Base-by-base conservation (phyloP, 768 basidiomycete species). In the Russula lepida region DNA sequence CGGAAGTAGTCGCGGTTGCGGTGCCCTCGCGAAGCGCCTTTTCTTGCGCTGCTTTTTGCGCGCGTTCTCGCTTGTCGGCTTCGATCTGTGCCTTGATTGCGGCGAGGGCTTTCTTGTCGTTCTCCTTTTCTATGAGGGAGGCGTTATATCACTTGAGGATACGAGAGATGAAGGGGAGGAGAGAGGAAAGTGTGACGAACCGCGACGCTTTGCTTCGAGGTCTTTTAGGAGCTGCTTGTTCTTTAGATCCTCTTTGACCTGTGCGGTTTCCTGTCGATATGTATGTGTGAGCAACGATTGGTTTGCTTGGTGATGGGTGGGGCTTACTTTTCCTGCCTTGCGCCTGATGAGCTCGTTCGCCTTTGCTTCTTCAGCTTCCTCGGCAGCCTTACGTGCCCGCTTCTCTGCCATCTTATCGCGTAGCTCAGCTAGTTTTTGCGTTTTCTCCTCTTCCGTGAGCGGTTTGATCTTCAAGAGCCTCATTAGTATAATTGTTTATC, bases 61-160 rank as follows among this genome's bases (percentile, higher is more conserved):
- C 92, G 21, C 95, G 84, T 9, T 83, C 86, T 55, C 83, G 82
- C 75, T 94, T 98, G 77, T 97, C 95, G 0, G 86, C 90, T 73
- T 95, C 94, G 66, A 98, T 97, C 71, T 97, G 94, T 0, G 89
- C 91, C 70, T 92, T 93, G 69, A 98, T 78, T 0, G 89, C 89
- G 3, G 90, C 91, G 64, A 77, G 84, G 1, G 93, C 95, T 68
- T 85, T 86, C 12, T 85, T 85, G 52, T 98, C 95, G 54, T 88
- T 90, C 43, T 92, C 69, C 75, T 98, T 98, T 68, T 98, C 95
- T 95, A 68, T 15, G 46, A 25, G 62, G 4, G 44, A 25, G 19
- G 49, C 15, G 21, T 12, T 33, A 17, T 15, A n/a, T n/a, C n/a
- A n/a, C n/a, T n/a, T n/a, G n/a, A n/a, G n/a, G 15, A 23, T 27